These are phyloP conservation scores for Guyanaporus albipodus DNA, from an alignment of 768 basidiomycete species.

Conservation along the genomic window DNA sequence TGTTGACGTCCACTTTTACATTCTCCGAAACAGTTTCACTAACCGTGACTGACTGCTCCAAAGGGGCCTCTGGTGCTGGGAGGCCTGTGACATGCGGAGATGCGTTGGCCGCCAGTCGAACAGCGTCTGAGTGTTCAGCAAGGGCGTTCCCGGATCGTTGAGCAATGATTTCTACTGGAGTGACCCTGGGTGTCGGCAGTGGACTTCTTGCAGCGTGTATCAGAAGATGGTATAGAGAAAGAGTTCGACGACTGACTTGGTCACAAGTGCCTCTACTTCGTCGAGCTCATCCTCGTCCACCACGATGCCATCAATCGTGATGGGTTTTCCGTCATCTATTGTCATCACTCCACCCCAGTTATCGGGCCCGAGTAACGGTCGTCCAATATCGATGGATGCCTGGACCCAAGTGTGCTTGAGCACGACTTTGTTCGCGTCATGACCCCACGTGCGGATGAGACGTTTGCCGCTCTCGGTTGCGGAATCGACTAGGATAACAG, in stretches of 20 bases:
- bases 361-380: conserved; percentile 44
- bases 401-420: conserved; percentile 53
- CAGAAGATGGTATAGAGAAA: conserved; percentile 10
- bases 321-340: conserved; percentile 31
- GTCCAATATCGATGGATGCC: conserved; percentile 41
- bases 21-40: background rate
- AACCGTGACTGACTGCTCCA: background rate
- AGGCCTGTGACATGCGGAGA: background rate
- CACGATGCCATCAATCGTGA: conserved; percentile 31
- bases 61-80: background rate
- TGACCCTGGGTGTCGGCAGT: conserved; percentile 58
- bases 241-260: conserved; percentile 41
- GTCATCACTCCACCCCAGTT: conserved; percentile 47
- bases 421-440: conserved; percentile 45
- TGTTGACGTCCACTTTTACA: background rate
- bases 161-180: conserved; percentile 39
- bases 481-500: conserved; percentile 58
- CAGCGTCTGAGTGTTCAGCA: background rate
- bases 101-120: background rate
- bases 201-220: conserved; percentile 45
- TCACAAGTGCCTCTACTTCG: conserved; percentile 35
- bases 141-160: conserved; percentile 7
- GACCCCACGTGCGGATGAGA: conserved; percentile 57
- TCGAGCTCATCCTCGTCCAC: conserved; percentile 36
- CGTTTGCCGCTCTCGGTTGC: conserved; percentile 47